Base-by-base conservation (phyloP, 371 early-diverging fungal species). In the Saksenaea oblongispora region DNA sequence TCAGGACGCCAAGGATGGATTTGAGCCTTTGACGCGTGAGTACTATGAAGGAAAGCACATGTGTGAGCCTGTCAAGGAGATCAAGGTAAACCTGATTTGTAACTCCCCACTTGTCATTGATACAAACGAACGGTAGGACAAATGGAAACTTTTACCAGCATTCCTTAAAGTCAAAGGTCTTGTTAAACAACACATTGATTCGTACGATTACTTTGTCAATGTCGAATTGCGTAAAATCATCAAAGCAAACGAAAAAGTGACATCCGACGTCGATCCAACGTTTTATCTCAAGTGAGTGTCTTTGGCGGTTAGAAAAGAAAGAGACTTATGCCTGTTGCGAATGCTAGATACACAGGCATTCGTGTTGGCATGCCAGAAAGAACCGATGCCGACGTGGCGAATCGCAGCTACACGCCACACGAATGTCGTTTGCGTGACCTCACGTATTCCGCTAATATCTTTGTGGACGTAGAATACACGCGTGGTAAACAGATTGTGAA, bases 151-250 rank as follows among this genome's bases (percentile, higher is more conserved):
- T n/a, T 81, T 99, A 35, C 98, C 99, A 9, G 94, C 96, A 0
- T 99, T 98, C 76, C 82, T 99, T 35, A 93, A 94, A 74, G 95
- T 98, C 47, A 99, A 98, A 73, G 99, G 99, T 66, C 91, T 99
- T 35, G 95, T 99, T 62, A 96, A 99, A 76, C 99, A 99, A 79
- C 99, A 99, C 74, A 90, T 99, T 63, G 99, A 99, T 75, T 99
- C 99, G 0, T 99, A 97, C 85, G 97, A 99, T 84, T 98, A 98
- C 77, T 99, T 99, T 82, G 86, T 99, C 69, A 90, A 97, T 66
- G 90, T 92, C 17, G 99, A 98, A 64, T 80, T 99, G 64, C 90
- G 95, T 72, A 93, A 95, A 69, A 99, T 99, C 66, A 84, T 99
- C 59, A 84, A 89, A 68, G 98, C 99, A 10, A 99, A 99, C 79